Percentiles rank a stretch among this genome's conserved stretches.
These are phyloP conservation scores for Puccinia polysora DNA, from an alignment of 1,284 basidiomycete species.

Conservation along the genomic window DNA sequence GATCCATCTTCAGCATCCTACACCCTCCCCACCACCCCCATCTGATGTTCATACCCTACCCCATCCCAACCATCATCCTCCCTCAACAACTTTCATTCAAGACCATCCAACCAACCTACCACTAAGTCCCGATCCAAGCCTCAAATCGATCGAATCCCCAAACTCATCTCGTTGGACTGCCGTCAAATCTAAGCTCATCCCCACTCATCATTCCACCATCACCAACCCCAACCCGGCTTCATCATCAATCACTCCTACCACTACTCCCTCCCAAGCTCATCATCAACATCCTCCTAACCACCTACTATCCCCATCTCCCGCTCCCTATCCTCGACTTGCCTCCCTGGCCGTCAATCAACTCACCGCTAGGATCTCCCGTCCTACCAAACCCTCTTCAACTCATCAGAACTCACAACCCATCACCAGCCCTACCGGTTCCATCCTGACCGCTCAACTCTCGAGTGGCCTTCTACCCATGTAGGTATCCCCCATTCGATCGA, in stretches of 20 bases:
- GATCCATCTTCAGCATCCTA: slow-evolving; percentile 52
- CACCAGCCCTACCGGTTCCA: neutral
- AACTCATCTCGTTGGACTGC: slow-evolving; percentile 16
- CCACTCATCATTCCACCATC: neutral
- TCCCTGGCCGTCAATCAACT: no score
- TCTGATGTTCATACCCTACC: slow-evolving; percentile 46
- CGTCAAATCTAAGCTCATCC: slow-evolving; percentile 26
- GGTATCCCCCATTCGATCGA: no score
- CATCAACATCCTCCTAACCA: no score
- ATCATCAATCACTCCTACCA: neutral
- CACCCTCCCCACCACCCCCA: slow-evolving; percentile 46
- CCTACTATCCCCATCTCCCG: no score
- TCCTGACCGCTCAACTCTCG: slow-evolving; percentile 16
- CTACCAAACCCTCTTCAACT: neutral
- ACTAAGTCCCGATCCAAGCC: neutral
- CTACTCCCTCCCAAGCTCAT: no score
- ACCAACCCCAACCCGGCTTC: neutral
- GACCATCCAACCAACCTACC: neutral
- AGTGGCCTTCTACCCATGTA: slow-evolving; percentile 9
- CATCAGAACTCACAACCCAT: neutral
- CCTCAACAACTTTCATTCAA: no score
- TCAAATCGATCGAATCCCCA: neutral
- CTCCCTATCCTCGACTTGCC: no score
- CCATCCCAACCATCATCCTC: no score
- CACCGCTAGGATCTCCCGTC: no score